Conservation (phyloP, 2,329 filamentous ascomycete genomes). For the Diaporthe citrichinensis region DNA sequence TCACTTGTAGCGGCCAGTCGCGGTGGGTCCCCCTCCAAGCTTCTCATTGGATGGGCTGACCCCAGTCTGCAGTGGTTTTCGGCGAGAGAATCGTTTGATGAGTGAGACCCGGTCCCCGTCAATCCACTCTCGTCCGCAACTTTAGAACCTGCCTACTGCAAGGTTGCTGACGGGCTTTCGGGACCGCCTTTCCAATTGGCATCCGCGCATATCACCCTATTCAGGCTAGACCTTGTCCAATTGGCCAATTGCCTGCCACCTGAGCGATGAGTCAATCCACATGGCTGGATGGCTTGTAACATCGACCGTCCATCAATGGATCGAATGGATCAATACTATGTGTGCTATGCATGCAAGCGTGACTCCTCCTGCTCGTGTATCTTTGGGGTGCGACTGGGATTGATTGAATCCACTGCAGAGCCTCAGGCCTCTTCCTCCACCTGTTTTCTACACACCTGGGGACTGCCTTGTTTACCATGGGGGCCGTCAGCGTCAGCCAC, state of each 20-base stretch:
- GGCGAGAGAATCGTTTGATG: conserved; percentile 41
- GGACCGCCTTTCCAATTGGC: conserved; percentile 20
- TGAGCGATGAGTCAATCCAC: conserved; percentile 32
- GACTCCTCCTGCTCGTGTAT: conserved; percentile 10
- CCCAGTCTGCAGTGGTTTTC: conserved; percentile 34
- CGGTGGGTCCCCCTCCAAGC: not conserved
- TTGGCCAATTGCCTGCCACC: conserved; percentile 28
- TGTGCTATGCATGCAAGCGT: conserved; percentile 14
- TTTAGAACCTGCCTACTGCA: conserved; percentile 19
- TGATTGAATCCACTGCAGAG: conserved; percentile 16
- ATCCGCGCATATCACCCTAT: not conserved
- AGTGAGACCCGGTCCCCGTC: conserved; percentile 25
- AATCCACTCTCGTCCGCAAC: conserved; percentile 7
- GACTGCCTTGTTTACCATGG: not conserved
- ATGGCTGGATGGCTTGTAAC: conserved; percentile 20
- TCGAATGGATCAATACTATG: not conserved
- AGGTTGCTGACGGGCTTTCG: conserved; percentile 26
- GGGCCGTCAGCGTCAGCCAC: not conserved
- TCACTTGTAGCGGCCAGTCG: conserved; percentile 7
- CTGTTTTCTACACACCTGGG: not conserved
- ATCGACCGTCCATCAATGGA: not conserved
- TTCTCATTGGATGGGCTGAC: conserved; percentile 28
- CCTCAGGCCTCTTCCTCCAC: not conserved
- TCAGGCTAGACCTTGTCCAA: not conserved
- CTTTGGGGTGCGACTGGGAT: not conserved